Evolutionary conservation across 192 early-diverging fungal species (phyloP).

Genomic region (Gonapodya prolifera): DNA sequence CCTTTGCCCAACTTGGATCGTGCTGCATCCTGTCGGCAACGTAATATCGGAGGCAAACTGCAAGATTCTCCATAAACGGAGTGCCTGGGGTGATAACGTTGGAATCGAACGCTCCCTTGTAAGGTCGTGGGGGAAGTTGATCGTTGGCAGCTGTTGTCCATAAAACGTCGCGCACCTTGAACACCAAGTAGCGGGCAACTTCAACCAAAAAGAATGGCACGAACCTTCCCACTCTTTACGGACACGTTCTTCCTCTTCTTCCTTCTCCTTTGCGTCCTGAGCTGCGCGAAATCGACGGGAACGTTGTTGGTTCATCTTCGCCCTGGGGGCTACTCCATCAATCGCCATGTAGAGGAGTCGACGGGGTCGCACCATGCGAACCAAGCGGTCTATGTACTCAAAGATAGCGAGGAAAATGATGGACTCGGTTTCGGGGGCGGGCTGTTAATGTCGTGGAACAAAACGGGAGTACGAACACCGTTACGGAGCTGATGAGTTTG

Average conservation of each 20-base stretch:
- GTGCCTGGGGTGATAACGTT: conserved; percentile 95
- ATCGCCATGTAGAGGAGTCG: conserved; percentile 97
- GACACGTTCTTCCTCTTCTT: conserved; percentile 36
- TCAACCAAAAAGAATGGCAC: neutral
- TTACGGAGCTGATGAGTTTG: too few relatives aligned
- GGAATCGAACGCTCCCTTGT: conserved; percentile 71
- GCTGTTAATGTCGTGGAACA: too few relatives aligned
- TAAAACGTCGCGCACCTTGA: too few relatives aligned
- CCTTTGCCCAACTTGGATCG: conserved; percentile 5
- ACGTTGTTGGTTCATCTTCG: conserved; percentile 99
- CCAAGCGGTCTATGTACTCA: conserved; percentile 89
- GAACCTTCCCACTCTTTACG: conserved; percentile 29
- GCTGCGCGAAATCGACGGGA: conserved; percentile 93
- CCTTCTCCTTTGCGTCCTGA: conserved; percentile 61
- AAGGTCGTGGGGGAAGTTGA: conserved; percentile 6
- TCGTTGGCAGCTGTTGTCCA: neutral
- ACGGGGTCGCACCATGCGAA: conserved; percentile 82
- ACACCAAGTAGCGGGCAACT: conserved; percentile 15
- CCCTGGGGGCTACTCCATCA: conserved; percentile 91
- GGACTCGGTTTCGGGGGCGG: conserved; percentile 66
- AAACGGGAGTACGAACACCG: too few relatives aligned
- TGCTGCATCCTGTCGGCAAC: conserved; percentile 6
- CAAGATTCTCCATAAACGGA: conserved; percentile 11
- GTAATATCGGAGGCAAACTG: conserved; percentile 9
- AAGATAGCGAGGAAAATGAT: conserved; percentile 96